Evolutionary conservation across 352 stramenopile genomes (phyloP), one percentile per base, ranked within the genome.

Genomic region (Phytophthora syringae): DNA sequence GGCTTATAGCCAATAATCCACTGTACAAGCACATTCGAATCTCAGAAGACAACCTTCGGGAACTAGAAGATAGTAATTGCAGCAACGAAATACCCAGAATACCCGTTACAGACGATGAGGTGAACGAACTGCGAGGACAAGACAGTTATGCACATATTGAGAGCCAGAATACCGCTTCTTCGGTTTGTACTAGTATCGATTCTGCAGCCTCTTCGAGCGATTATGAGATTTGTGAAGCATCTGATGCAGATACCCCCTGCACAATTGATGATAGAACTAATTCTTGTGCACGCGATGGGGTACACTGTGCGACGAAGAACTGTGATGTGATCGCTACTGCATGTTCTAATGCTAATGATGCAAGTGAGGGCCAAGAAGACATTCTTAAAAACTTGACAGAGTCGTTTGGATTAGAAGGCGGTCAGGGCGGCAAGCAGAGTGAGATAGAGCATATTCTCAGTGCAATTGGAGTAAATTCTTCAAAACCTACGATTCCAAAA

Each of bases 1-100:
- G 56, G 56, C 28, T 64, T 11, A 64, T 64, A 22, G n/a, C 10
- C 3, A 52, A 56, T 27, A 64, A 56, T 37, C 36, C 45, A 3
- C 21, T 64, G 4, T 64, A 64, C 6, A 20, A 21, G 13, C 5
- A 56, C 15, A 43, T 64, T 55, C 25, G 28, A 7, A 56, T 64
- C 20, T 64, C 56, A 5, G 44, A 57, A 16, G 45, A 52, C 22
- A 64, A 64, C 40, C 20, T 56, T 11, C 7, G 10, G 11, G 22
- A 25, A 20, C 34, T 57, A 7, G 43, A 47, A 12, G 27, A 30
- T 2, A 13, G 27, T 12, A n/a, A 18, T 15, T 2, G 21, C 6
- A n/a, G 32, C 7, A 13, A 28, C 5, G 55, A 45, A 13, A 24
- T 63, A 42, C 55, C 55, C 5, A 55, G 12, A 28, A 50, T 63